Conservation (phyloP, 768 basidiomycete species). For the Tulasnella sp. region DNA sequence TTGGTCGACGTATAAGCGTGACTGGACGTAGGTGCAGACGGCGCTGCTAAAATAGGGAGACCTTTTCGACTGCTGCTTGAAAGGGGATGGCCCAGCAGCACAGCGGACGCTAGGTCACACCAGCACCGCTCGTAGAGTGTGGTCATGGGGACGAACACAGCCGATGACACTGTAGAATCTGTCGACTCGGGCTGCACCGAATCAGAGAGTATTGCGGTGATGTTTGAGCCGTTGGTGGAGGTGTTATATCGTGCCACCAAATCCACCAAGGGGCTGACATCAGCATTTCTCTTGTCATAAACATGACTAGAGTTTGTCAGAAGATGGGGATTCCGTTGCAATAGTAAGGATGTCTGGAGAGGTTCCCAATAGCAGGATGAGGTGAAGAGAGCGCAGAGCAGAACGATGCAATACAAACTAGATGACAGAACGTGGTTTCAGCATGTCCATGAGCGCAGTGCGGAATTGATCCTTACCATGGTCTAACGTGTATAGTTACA, state of each 20-base stretch:
- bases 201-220: too few species aligned
- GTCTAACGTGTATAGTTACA: slow-evolving; percentile 65
- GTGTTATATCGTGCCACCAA: neutral
- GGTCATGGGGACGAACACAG: neutral
- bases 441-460: neutral
- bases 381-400: slow-evolving; percentile 69
- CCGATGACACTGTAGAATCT: slow-evolving; percentile 46
- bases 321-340: slow-evolving; percentile 10
- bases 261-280: neutral
- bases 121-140: slow-evolving; percentile 63
- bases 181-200: too few species aligned
- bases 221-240: too few species aligned
- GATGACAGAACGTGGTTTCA: slow-evolving; percentile 1
- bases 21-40: neutral
- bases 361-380: slow-evolving; percentile 89
- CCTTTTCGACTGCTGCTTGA: too few species aligned
- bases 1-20: neutral
- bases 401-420: slow-evolving; percentile 79
- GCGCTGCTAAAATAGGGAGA: too few species aligned
- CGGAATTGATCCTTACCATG: slow-evolving; percentile 48
- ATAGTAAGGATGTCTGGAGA: slow-evolving; percentile 37
- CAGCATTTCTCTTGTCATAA: too few species aligned
- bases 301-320: slow-evolving; percentile 27
- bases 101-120: slow-evolving; percentile 52
- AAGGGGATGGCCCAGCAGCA: neutral